Base-by-base conservation (phyloP, 495 filamentous ascomycete species). In the Rostrohypoxylon terebratum region DNA sequence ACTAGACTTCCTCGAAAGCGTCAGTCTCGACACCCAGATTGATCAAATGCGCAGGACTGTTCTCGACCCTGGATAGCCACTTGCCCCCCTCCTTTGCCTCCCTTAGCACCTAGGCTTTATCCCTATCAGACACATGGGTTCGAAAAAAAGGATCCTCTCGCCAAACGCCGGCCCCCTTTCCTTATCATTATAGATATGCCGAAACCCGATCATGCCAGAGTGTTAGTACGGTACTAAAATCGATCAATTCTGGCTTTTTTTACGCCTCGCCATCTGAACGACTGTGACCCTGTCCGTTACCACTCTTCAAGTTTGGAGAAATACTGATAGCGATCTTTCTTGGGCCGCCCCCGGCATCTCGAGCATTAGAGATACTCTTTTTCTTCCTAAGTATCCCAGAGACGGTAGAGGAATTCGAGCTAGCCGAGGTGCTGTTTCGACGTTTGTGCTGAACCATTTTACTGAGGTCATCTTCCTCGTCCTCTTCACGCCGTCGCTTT, bases 401-500 rank as follows among this genome's bases (percentile, higher is more conserved):
- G 59, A 25, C 62, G 54, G 28, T 42, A 4, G 74, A 69, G 7
- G 72, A 36, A 18, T 77, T 82, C 2, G 73, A 74, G 34, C 77
- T 78, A 5, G 77, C 74, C 10, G 77, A 76, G 28, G 76, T 81
- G 71, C 83, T 87, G 60, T 84, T 93, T 67, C 92, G 85, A 48
- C 90, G 86, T 79, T 94, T 94, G 63, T 87, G 86, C 40, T 84
- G 84, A 8, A 90, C 84, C 66, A 96, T 83, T 76, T 94, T 95
- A 20, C 86, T 87, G 21, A 97, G 79, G 63, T 91, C 92, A 71
- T 97, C 93, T 55, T 97, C 94, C 45, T 94, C 92, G 60, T 90
- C 88, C 69, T 97, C 94, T 73, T 97, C 94, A 42, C 96, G 87
- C 47, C 96, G 86, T 63, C 96, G 92, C 77, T 97, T 97, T 80